Percentiles rank a stretch among this genome's conserved stretches.
Evolutionary conservation across 2,329 filamentous ascomycete genomes (phyloP).

Genomic region (Talaromyces atroroseus): DNA sequence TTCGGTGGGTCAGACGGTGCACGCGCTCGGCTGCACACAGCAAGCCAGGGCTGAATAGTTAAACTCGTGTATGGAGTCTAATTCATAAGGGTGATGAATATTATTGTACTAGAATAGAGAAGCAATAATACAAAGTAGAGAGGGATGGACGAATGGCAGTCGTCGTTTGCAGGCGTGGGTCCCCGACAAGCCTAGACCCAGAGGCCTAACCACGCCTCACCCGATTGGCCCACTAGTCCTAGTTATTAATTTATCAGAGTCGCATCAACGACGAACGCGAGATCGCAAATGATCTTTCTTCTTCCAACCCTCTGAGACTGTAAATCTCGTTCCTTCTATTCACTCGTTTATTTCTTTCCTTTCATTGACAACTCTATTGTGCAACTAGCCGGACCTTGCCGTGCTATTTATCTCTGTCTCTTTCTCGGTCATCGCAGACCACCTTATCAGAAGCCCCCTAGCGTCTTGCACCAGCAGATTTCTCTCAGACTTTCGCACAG

Average conservation of each 20-base stretch:
- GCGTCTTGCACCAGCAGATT: not conserved
- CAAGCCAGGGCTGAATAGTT: not conserved
- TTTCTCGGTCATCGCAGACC: not conserved
- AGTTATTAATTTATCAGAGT: not conserved
- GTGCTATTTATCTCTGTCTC: not conserved
- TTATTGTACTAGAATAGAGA: too few relatives aligned
- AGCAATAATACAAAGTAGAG: too few relatives aligned
- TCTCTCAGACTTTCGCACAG: not conserved
- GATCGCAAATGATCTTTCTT: not conserved
- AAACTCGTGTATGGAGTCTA: not conserved
- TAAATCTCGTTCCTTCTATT: not conserved
- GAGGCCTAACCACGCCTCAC: not conserved
- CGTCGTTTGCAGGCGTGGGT: not conserved
- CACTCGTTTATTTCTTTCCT: not conserved
- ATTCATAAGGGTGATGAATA: not conserved
- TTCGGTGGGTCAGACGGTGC: constrained; percentile 43
- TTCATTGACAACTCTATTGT: not conserved
- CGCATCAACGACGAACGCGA: not conserved
- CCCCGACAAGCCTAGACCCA: constrained; percentile 3
- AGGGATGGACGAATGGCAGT: too few relatives aligned
- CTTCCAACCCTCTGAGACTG: not conserved
- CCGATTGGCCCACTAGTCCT: not conserved
- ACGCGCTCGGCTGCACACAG: constrained; percentile 3
- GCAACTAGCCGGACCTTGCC: not conserved
- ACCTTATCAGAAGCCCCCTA: not conserved